Evolutionary conservation across 2,329 filamentous ascomycete genomes (phyloP), one percentile per base, ranked within the genome.

Genomic region (Alternaria tenuissima): DNA sequence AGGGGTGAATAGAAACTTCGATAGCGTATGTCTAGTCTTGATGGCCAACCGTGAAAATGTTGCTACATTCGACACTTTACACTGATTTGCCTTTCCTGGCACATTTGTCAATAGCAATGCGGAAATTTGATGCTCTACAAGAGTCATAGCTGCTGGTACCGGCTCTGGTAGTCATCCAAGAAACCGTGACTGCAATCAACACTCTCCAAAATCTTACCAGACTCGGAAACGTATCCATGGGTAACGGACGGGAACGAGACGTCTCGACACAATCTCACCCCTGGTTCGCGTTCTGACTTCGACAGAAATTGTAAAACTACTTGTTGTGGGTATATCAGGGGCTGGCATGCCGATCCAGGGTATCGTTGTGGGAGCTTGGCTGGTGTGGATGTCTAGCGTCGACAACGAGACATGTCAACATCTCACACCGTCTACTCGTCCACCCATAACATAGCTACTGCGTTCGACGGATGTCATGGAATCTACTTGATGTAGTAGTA

Each of bases 271-370:
- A 41, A 30, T 6, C 26, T 22, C 30, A 36, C 20, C 58, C 54
- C 34, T 48, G 48, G 48, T 42, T 57, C 7, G 30, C 22, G 8
- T 26, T 12, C 42, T 18, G 28, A 11, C 8, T 48, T 48, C 28
- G 30, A 61, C 38, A 26, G n/a, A n/a, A 36, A 16, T 24, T 30
- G 28, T 22, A 32, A 20, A 42, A 38, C 8, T 44, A 22, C 38
- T 38, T 39, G 20, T 49, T 41, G 32, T 18, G 32, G 43, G 36
- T 22, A 48, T 38, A 18, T 32, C 14, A 43, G 38, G 39, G 30
- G 36, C 36, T 57, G 54, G 54, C 34, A 57, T 22, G 16, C 24
- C 38, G 58, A 49, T 48, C 58, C 58, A 52, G n/a, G 54, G 42
- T 49, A 46, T 47, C 16, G 43, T 57, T 32, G 36, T 44, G 43